A percentile compares a stretch with the other conserved stretches of the same genome.
These are phyloP conservation scores for Aspergillus panamensis DNA, from an alignment of 495 filamentous ascomycete genomes.

Conservation along the genomic window DNA sequence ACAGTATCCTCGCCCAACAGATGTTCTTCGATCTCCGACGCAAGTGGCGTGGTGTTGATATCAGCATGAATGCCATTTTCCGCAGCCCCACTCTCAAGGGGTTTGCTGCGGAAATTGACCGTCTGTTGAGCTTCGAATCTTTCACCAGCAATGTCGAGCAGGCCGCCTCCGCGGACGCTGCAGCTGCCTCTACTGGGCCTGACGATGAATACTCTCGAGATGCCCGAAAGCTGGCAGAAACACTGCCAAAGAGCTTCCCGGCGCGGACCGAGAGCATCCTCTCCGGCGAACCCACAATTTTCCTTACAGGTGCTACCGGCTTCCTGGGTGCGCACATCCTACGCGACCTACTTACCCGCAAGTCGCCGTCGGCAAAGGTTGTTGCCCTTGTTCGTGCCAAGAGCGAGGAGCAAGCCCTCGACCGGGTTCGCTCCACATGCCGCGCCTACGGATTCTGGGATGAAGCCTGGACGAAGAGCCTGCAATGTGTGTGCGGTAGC, in stretches of 20 bases:
- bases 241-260: conserved; percentile 44
- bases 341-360: conserved; percentile 63
- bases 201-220: conserved; percentile 66
- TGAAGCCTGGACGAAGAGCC: conserved; percentile 58
- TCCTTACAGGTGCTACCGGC: conserved; percentile 89
- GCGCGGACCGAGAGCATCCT: conserved; percentile 27
- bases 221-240: conserved; percentile 52
- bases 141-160: conserved; percentile 33
- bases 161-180: conserved; percentile 24
- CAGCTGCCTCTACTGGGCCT: conserved; percentile 27
- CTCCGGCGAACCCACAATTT: conserved; percentile 52
- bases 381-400: conserved; percentile 74
- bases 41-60: conserved; percentile 59
- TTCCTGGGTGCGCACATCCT: conserved; percentile 86
- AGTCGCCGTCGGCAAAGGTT: conserved; percentile 56
- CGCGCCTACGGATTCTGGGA: conserved; percentile 76
- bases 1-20: conserved; percentile 83
- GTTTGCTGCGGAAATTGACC: conserved; percentile 74
- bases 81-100: conserved; percentile 67
- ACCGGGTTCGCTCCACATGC: conserved; percentile 45
- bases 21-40: conserved; percentile 69
- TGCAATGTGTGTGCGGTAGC: conserved; percentile 69
- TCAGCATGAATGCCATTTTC: conserved; percentile 76
- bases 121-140: conserved; percentile 42
- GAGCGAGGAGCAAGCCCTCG: conserved; percentile 47